Evolutionary conservation across 139 green algal genomes (phyloP).

Genomic region (Tetradesmus lagerheimii): DNA sequence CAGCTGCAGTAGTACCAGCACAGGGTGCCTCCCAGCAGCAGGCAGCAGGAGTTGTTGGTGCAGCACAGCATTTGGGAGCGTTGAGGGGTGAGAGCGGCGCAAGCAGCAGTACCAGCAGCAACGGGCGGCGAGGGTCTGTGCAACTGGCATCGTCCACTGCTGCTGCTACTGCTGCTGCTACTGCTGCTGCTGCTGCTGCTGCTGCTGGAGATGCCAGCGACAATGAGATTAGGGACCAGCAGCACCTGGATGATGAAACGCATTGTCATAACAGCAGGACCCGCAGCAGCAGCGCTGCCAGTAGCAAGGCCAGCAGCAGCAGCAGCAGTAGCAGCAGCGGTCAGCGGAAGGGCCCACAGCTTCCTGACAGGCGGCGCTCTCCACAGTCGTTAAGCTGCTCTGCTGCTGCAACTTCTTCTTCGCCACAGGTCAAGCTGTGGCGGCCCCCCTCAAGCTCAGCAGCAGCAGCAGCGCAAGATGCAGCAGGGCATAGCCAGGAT

Average conservation of each 20-base stretch:
- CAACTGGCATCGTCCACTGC: too few species aligned
- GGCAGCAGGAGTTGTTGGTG: neutral
- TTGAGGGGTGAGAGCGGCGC: neutral
- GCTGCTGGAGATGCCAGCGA: neutral
- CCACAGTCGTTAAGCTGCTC: too few species aligned
- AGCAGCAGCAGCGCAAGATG: constrained; percentile 7
- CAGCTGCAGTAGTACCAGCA: neutral
- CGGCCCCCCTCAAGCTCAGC: neutral
- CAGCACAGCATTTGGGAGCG: neutral
- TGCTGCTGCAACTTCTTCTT: neutral
- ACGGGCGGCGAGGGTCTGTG: neutral
- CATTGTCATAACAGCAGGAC: neutral
- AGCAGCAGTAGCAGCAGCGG: constrained; percentile 8
- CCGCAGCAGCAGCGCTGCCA: neutral
- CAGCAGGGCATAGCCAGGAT: neutral
- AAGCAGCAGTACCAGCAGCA: constrained; percentile 11
- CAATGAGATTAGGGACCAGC: neutral
- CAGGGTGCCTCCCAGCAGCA: neutral
- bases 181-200: neutral
- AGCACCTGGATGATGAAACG: neutral
- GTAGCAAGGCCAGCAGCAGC: neutral
- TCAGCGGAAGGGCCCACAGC: neutral
- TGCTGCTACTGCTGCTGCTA: neutral
- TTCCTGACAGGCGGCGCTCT: neutral
- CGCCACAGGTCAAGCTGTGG: neutral